Conservation (phyloP, 805 yeast genomes). For the Yarrowia sp. region DNA sequence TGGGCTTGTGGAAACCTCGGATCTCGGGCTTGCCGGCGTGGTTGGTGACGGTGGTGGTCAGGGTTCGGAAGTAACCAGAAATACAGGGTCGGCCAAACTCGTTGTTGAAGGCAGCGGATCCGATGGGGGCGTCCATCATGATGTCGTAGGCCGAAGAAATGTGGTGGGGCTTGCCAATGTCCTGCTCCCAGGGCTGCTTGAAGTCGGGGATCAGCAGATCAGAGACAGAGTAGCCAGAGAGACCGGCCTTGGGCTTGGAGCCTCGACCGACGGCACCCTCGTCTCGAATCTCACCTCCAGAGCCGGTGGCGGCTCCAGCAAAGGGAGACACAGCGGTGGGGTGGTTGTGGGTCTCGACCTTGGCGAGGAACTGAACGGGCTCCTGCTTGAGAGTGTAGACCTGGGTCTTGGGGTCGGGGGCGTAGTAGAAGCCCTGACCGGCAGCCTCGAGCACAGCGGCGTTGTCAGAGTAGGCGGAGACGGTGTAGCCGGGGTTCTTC, state of each 20-base stretch:
- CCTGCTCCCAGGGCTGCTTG: conserved; percentile 92
- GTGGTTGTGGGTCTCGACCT: conserved; percentile 98
- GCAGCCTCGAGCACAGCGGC: conserved; percentile 80
- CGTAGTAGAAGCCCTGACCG: conserved; percentile 72
- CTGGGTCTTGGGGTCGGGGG: conserved; percentile 72
- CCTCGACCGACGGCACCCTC: conserved; percentile 99
- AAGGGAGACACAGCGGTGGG: conserved; percentile 99
- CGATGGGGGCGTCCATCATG: conserved; percentile 96
- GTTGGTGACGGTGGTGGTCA: conserved; percentile 73
- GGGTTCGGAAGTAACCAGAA: conserved; percentile 92
- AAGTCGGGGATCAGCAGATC: conserved; percentile 83
- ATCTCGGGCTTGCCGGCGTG: conserved; percentile 63
- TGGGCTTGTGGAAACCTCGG: conserved; percentile 98
- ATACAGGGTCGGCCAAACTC: conserved; percentile 99
- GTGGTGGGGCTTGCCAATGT: conserved; percentile 86
- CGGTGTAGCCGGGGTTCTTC: conserved; percentile 72
- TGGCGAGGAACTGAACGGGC: conserved; percentile 81
- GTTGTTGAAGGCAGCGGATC: conserved; percentile 96
- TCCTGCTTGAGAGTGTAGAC: conserved; percentile 76
- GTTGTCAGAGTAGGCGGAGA: conserved; percentile 94
- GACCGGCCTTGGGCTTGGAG: conserved; percentile 93
- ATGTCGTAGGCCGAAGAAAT: conserved; percentile 91
- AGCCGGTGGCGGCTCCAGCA: conserved; percentile 99
- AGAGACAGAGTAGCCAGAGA: conserved; percentile 88
- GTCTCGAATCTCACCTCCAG: conserved; percentile 99